Base-by-base conservation (phyloP, 257 asterid species). In the Solanum medicagineum region DNA sequence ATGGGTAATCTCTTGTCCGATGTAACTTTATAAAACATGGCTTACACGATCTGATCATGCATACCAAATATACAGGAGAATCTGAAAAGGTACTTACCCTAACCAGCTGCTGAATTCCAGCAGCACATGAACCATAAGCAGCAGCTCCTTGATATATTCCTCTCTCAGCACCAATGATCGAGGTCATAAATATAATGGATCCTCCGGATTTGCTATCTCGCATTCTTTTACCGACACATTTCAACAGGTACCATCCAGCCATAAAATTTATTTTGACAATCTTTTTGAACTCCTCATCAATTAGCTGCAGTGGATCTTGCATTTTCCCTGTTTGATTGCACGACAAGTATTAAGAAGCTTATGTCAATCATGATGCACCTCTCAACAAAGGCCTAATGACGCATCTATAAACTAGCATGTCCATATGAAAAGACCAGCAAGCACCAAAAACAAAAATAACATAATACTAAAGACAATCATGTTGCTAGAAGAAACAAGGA, bases 61-160 rank as follows among this genome's bases (percentile, higher is more conserved):
- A 77, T 73, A 63, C 62, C 16, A 15, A 77, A 51, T 17, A 77
- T 16, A 63, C 56, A 19, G 71, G 79, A 55, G 59, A 36, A 47
- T 32, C 3, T 51, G 26, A 84, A 57, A 81, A 74, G 55, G 66
- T 36, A 80, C 93, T 93, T 89, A 96, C 99, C 93, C 97, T 88
- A 26, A 88, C 97, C 45, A 96, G 91, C 94, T 96, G 99, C 85
- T 96, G 96, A 40, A 95, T 84, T 86, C 97, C 98, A 85, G 97
- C 99, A 85, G 94, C 87, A 91, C 98, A 95, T 4, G 98, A 92
- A 85, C 99, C 99, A 86, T 93, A 96, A 73, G 97, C 98, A 86
- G 99, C 97, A 71, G 99, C 96, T 79, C 99, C 98, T 82, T 86
- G 98, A 90, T 96, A 95, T 66, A 96, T 62, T 63, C 98, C 99